A percentile compares a stretch with the other conserved stretches of the same genome.
phyloP scores from a whole-genome alignment of 192 early-diverging fungal species.

The Umbelopsis sp. region DNA sequence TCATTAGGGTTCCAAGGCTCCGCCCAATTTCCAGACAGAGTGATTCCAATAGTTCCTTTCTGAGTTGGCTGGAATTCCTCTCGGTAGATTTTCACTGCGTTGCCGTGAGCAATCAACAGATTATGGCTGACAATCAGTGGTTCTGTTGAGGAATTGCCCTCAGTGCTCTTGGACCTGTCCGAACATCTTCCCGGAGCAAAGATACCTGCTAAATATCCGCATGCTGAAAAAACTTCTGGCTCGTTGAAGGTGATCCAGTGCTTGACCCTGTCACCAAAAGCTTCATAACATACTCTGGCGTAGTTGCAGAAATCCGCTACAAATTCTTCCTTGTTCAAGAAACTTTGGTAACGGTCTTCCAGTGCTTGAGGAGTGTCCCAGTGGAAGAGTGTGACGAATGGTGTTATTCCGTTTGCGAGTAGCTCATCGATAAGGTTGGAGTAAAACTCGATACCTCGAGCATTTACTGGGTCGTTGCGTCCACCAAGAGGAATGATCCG shows the following conservation, averaged over 20 bases:
- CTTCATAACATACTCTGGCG: background rate
- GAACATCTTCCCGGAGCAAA: background rate
- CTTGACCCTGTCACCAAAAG: background rate
- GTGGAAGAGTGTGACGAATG: background rate
- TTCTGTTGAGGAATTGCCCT: background rate
- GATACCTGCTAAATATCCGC: background rate
- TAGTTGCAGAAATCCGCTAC: background rate
- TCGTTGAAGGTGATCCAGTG: slow-evolving; percentile 12
- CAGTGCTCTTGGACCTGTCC: background rate
- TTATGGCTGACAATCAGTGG: background rate
- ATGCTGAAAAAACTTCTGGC: background rate
- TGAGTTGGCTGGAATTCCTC: background rate
- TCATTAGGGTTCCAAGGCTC: background rate
- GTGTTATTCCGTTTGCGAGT: background rate
- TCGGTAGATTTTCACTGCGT: background rate
- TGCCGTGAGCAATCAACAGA: background rate
- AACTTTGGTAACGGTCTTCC: background rate
- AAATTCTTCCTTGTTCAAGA: background rate
- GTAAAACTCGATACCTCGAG: slow-evolving; percentile 44
- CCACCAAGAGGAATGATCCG: slow-evolving; percentile 45
- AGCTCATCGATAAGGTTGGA: slow-evolving; percentile 44
- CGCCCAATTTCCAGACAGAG: background rate
- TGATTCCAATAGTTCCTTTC: background rate
- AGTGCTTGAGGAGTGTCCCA: background rate
- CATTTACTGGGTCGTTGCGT: slow-evolving; percentile 33